Conservation (phyloP, 257 asterid genomes). For the Salvia splendens region DNA sequence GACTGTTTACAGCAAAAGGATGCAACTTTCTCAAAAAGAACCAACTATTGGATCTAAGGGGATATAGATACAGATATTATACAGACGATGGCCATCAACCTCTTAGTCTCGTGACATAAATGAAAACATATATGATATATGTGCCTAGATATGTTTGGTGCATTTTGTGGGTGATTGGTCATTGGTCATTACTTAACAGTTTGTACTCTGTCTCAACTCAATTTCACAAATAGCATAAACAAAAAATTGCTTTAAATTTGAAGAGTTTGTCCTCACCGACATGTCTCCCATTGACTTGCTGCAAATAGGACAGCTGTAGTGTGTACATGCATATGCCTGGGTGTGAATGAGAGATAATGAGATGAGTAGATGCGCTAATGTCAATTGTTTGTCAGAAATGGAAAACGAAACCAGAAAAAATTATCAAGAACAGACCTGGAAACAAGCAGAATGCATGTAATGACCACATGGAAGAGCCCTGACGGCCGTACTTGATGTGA, state of each 20-base stretch:
- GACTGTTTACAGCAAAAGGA: not conserved
- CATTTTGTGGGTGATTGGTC: not conserved
- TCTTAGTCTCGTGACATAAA: not conserved
- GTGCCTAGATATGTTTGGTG: not conserved
- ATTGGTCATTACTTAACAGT: not conserved
- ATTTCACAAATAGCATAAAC: not conserved
- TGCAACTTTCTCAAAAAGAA: not conserved
- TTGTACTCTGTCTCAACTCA: no score
- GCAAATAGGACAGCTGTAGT: slow-evolving; percentile 91
- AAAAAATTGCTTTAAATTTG: not conserved
- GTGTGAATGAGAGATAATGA: slow-evolving; percentile 20
- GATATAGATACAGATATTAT: not conserved
- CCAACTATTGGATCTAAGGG: no score
- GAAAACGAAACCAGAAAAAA: slow-evolving; percentile 10
- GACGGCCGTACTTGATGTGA: slow-evolving; percentile 90
- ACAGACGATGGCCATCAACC: not conserved
- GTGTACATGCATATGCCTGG: slow-evolving; percentile 96
- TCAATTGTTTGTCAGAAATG: not conserved
- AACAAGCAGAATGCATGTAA: slow-evolving; percentile 97
- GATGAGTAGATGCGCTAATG: slow-evolving; percentile 1
- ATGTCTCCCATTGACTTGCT: slow-evolving; percentile 99
- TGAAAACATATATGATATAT: not conserved
- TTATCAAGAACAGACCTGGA: slow-evolving; percentile 60
- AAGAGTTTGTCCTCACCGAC: slow-evolving; percentile 71
- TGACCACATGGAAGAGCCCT: slow-evolving; percentile 98